phyloP scores from a whole-genome alignment of 192 early-diverging fungal species.

The Coemansia umbellata region DNA sequence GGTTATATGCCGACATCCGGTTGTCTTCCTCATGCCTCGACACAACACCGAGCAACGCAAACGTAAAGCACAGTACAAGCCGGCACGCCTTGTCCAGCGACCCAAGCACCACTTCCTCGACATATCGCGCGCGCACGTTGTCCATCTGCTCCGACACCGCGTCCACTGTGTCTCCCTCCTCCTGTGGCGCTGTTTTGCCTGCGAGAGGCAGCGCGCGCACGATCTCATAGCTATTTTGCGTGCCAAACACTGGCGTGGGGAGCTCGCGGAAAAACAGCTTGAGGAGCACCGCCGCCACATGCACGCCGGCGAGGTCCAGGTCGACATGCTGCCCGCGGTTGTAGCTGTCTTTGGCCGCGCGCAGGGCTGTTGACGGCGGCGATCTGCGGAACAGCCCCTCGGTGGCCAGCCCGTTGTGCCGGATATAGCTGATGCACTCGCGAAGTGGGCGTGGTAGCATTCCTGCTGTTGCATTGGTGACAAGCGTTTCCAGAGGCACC shows the following conservation, averaged over 20 bases:
- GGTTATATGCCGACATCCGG: conserved; percentile 77
- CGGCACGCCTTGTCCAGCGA: conserved; percentile 28
- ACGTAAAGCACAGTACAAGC: conserved; percentile 22
- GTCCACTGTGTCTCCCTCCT: conserved; percentile 3
- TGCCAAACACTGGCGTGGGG: conserved; percentile 65
- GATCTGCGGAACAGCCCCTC: conserved; percentile 88
- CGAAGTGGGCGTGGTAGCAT: conserved; percentile 70
- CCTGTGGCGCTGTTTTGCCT: background rate
- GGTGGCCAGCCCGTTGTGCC: conserved; percentile 59
- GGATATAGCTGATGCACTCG: conserved; percentile 65
- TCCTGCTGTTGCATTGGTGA: conserved; percentile 40
- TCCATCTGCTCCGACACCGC: conserved; percentile 24
- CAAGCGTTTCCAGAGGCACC: conserved; percentile 57
- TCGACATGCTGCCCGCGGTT: conserved; percentile 50
- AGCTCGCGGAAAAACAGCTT: conserved; percentile 83
- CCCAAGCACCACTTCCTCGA: conserved; percentile 26
- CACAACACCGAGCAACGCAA: conserved; percentile 60
- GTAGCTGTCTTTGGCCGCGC: conserved; percentile 45
- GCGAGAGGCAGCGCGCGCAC: conserved; percentile 42
- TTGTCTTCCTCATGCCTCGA: conserved; percentile 60
- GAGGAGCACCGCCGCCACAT: conserved; percentile 74
- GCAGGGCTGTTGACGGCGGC: conserved; percentile 65
- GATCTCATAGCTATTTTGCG: conserved; percentile 51
- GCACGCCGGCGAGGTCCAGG: conserved; percentile 61
- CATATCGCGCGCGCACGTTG: conserved; percentile 20